phyloP scores from a whole-genome alignment of 1,284 basidiomycete species.

The Anthracocystis panici-leucophaei region DNA sequence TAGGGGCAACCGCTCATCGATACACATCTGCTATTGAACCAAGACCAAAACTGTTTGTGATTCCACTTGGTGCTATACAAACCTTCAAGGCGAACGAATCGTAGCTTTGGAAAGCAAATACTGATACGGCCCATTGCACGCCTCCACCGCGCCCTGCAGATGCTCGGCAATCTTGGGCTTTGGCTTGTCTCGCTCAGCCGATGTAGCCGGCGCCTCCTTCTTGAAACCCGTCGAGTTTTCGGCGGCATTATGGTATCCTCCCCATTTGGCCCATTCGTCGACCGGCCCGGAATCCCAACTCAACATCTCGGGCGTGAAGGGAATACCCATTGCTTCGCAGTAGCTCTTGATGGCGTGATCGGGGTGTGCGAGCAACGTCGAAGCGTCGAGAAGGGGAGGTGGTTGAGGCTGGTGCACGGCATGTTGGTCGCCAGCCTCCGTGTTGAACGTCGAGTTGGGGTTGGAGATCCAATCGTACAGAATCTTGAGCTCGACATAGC shows the following conservation, averaged over 20 bases:
- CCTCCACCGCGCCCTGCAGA: slow-evolving; percentile 47
- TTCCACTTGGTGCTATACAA: background rate
- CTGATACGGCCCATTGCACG: slow-evolving; percentile 40
- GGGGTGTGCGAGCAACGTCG: slow-evolving; percentile 56
- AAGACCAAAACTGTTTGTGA: background rate
- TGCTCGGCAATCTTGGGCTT: slow-evolving; percentile 52
- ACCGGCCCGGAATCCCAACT: slow-evolving; percentile 63
- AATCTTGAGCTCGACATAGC: slow-evolving; percentile 60
- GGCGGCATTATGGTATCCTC: slow-evolving; percentile 63
- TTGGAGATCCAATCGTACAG: slow-evolving; percentile 65
- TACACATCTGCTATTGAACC: background rate
- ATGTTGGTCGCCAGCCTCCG: slow-evolving; percentile 24
- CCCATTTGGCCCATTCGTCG: slow-evolving; percentile 66
- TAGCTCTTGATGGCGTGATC: slow-evolving; percentile 56
- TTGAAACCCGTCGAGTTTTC: slow-evolving; percentile 65
- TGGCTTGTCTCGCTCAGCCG: slow-evolving; percentile 15
- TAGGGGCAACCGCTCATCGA: background rate
- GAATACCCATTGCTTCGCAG: slow-evolving; percentile 60
- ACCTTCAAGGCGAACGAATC: slow-evolving; percentile 27
- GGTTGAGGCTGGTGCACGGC: slow-evolving; percentile 54
- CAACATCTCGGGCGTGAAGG: slow-evolving; percentile 61
- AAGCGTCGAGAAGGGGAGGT: slow-evolving; percentile 62
- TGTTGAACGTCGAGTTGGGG: slow-evolving; percentile 62
- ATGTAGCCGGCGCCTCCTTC: slow-evolving; percentile 34
- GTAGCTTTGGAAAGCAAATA: slow-evolving; percentile 47